Evolutionary conservation across 2,329 filamentous ascomycete genomes (phyloP).

Genomic region (Alternaria gaisen): DNA sequence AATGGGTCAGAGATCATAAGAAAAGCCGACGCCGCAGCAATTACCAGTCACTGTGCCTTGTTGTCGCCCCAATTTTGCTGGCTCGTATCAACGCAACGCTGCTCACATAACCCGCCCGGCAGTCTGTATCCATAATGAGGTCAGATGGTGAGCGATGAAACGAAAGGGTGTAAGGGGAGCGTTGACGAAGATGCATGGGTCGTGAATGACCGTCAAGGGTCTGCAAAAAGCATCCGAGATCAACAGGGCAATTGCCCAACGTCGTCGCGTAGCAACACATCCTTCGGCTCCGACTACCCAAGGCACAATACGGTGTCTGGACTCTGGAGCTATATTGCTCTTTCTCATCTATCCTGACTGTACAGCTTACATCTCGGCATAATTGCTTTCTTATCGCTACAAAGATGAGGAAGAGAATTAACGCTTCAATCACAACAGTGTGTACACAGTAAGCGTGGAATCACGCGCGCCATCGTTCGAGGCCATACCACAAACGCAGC

Average conservation of each 20-base stretch:
- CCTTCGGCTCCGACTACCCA: background rate
- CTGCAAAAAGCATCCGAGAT: constrained; percentile 7
- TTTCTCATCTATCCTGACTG: background rate
- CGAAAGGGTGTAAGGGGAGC: constrained; percentile 2
- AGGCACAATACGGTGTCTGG: background rate
- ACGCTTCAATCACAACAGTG: constrained; percentile 3
- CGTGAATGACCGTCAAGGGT: background rate
- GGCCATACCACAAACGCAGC: background rate
- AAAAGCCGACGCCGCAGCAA: background rate
- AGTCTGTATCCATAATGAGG: background rate
- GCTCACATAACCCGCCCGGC: background rate
- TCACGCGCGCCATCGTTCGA: constrained; percentile 1
- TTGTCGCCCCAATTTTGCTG: constrained; percentile 1
- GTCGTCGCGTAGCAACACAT: constrained; percentile 8
- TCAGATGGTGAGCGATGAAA: constrained; percentile 1
- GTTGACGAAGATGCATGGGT: background rate
- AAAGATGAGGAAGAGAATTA: constrained; percentile 5
- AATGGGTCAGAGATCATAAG: background rate
- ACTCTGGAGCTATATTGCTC: constrained; percentile 1
- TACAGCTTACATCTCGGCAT: background rate
- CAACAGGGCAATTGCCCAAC: constrained; percentile 7
- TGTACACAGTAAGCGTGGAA: constrained; percentile 1
- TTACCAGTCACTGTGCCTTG: background rate
- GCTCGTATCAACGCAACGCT: constrained; percentile 4
- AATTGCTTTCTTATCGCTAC: constrained; percentile 6